phyloP scores from a whole-genome alignment of 495 filamentous ascomycete genomes.

The Talaromyces trachyspermus region DNA sequence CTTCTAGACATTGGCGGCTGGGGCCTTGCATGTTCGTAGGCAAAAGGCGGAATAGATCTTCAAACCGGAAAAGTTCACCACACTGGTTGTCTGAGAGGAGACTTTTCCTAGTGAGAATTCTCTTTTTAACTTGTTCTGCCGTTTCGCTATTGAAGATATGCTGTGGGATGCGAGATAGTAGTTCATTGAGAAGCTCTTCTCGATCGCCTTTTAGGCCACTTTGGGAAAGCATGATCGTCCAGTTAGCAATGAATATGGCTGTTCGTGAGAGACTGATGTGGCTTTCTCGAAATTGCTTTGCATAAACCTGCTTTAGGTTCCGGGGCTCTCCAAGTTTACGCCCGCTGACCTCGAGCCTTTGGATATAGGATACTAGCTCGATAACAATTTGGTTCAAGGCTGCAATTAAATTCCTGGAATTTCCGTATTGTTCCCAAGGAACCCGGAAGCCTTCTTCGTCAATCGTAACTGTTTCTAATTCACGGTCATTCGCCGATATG shows the following conservation, averaged over 20 bases:
- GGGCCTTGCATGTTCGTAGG: constrained; percentile 24
- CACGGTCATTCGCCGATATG: constrained; percentile 34
- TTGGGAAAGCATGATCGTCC: constrained; percentile 28
- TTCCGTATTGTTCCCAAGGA: constrained; percentile 23
- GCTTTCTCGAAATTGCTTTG: constrained; percentile 36
- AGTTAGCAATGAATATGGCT: constrained; percentile 35
- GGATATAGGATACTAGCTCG: constrained; percentile 36
- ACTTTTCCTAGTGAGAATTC: constrained; percentile 32
- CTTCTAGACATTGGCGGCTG: constrained; percentile 19
- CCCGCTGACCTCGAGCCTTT: constrained; percentile 23
- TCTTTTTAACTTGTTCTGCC: constrained; percentile 23
- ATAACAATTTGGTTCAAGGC: constrained; percentile 35
- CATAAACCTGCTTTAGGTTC: constrained; percentile 35
- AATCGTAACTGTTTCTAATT: constrained; percentile 31
- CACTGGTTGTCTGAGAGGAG: constrained; percentile 20
- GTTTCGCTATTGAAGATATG: constrained; percentile 26
- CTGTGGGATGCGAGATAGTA: constrained; percentile 25
- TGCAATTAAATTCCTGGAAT: constrained; percentile 29
- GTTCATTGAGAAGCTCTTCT: constrained; percentile 23
- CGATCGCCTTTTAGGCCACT: constrained; percentile 23
- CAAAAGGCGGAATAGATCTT: constrained; percentile 26
- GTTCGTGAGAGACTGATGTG: constrained; percentile 33
- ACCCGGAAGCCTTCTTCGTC: constrained; percentile 27
- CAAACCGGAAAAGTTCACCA: constrained; percentile 31
- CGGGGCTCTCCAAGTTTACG: constrained; percentile 19